Conservation (phyloP, 208 protist species). For the Leishmania gerbilli region DNA sequence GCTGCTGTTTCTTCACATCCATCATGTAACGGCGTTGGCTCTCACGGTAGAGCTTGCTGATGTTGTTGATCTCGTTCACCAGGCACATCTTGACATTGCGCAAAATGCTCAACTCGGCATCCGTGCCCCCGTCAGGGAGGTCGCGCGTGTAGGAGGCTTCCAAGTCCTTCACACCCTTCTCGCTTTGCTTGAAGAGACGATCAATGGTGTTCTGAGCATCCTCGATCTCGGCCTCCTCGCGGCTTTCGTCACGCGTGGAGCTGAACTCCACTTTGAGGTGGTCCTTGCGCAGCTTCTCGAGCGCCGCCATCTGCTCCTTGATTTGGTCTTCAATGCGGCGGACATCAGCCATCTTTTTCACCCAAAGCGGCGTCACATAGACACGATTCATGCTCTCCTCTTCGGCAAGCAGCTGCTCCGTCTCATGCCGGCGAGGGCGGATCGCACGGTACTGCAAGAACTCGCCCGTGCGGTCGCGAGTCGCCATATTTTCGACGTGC, state of each 20-base stretch:
- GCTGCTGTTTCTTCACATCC: slow-evolving; percentile 91
- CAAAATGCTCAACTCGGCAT: slow-evolving; percentile 88
- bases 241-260: slow-evolving; percentile 73
- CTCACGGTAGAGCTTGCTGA: slow-evolving; percentile 90
- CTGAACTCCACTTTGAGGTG: slow-evolving; percentile 92
- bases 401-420: slow-evolving; percentile 63
- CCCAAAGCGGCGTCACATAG: slow-evolving; percentile 80
- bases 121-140: slow-evolving; percentile 82
- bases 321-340: slow-evolving; percentile 67
- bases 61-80: slow-evolving; percentile 84
- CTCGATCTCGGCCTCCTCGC: slow-evolving; percentile 86
- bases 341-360: slow-evolving; percentile 86
- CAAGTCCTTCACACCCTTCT: slow-evolving; percentile 75
- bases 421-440: slow-evolving; percentile 59
- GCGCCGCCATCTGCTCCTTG: slow-evolving; percentile 64
- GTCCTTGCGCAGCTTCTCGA: slow-evolving; percentile 77
- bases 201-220: slow-evolving; percentile 77
- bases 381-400: slow-evolving; percentile 65
- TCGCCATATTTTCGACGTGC: slow-evolving; percentile 63
- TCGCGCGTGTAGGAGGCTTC: slow-evolving; percentile 73
- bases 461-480: slow-evolving; percentile 82
- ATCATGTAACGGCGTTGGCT: slow-evolving; percentile 92
- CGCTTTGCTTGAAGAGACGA: slow-evolving; percentile 85
- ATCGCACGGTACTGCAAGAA: slow-evolving; percentile 86
- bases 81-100: slow-evolving; percentile 94